Evolutionary conservation across 495 filamentous ascomycete species (phyloP), one percentile per base, ranked within the genome.

Genomic region (Apiosordaria backusii): DNA sequence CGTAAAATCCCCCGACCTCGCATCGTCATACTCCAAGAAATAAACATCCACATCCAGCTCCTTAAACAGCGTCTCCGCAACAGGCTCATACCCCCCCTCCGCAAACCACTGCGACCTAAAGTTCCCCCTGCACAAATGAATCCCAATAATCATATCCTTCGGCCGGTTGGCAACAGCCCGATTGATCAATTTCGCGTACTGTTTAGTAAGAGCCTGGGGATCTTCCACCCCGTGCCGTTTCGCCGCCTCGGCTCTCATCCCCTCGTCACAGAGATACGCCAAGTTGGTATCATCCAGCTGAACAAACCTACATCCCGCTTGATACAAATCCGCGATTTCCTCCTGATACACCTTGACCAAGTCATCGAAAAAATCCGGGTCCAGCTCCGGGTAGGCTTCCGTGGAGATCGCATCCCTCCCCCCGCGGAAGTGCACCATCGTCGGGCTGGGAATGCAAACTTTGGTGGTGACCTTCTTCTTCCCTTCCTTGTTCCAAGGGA

Each of bases 21-120:
- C 82, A 29, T 88, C 88, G 73, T 90, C 87, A 70, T 85, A 90
- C 77, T 90, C 87, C 66, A 90, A 83, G 73, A 89, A 89, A 77
- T 87, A 90, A 1, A 86, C 88, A 66, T 87, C 82, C 24, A 89
- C 87, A 67, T 89, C 82, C 59, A 89, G 81, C 45, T 83, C 81
- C 74, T 84, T 79, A 77, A 90, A 89, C 35, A 90, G 75, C 70
- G 85, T 84, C 78, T 85, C 83, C 5, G 87, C 87, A 26, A 90
- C 88, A 60, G 83, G 82, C 74, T 90, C 87, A 72, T 90, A 90
- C 10, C 86, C 86, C 60, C 87, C 87, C 74, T 89, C 84, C 40
- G 87, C 83, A 71, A 90, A 90, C 79, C 79, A 81, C 70, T 81
- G 76, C 77, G 85, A 72, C 70, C 82, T 72, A 79, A 77, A 86